Base-by-base conservation (phyloP, 441 rosid genomes). In the Gossypium lobatum region DNA sequence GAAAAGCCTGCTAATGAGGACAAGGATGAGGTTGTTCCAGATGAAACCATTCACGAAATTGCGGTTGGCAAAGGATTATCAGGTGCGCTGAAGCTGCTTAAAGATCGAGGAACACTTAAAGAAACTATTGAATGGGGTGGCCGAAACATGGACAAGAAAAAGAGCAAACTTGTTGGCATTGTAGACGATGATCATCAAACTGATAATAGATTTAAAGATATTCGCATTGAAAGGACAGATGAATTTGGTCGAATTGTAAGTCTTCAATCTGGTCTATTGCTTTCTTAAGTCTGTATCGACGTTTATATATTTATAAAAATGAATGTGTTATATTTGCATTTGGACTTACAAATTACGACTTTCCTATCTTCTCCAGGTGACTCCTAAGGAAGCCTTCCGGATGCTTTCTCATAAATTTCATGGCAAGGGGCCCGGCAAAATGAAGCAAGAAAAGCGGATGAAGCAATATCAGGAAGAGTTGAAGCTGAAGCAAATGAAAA, bases 171-270 rank as follows among this genome's bases (percentile, higher is more conserved):
- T 74, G 88, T 91, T 73, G 98, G 98, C 76, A 85, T 96, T 5
- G 77, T 85, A 45, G 93, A 85, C 63, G 83, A 80, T 73, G 82
- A 79, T 45, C 87, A 75, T 25, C 50, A 52, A 26, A 80, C 72
- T 60, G 93, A 85, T 25, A 87, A 85, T 25, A 87, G 91, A 77
- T 86, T 88, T 79, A 86, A 86, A 81, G 96, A 96, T 76, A 81
- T 96, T 66, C 89, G 90, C 39, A 91, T 93, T 71, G 98, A 93
- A 76, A 87, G 99, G 82, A 84, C 87, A 6, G 99, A 96, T 82
- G 98, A 96, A 80, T 96, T 92, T 87, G 99, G 99, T 57, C 86
- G 97, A 85, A 88, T 86, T n/a, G 98, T 93, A 88, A 96, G 98
- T 86, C 74, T 83, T 70, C 64, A 6, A 20, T 14, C 46, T 28